Evolutionary conservation across 164 flowering plant species (phyloP).

Genomic region (Vitis amurensis): DNA sequence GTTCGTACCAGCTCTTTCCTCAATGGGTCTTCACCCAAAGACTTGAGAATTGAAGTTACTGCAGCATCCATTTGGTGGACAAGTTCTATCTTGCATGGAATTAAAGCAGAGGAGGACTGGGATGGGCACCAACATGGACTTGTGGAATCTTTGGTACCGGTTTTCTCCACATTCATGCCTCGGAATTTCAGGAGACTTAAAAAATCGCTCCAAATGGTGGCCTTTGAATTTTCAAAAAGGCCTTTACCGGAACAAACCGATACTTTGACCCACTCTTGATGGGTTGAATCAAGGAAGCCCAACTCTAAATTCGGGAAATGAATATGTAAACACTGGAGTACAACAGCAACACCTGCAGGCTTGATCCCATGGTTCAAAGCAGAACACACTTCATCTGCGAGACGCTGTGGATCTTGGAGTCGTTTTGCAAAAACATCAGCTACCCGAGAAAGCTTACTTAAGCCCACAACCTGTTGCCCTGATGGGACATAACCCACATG

Average conservation of each 20-base stretch:
- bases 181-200: constrained; percentile 59
- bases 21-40: constrained; percentile 81
- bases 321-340: constrained; percentile 81
- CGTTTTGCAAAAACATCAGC: constrained; percentile 89
- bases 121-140: constrained; percentile 73
- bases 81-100: constrained; percentile 27
- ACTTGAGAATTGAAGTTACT: constrained; percentile 57
- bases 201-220: constrained; percentile 75
- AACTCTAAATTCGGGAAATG: constrained; percentile 57
- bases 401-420: constrained; percentile 83
- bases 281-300: constrained; percentile 29
- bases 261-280: constrained; percentile 48
- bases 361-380: constrained; percentile 73
- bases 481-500: constrained; percentile 96
- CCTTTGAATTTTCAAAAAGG: constrained; percentile 56
- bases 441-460: constrained; percentile 90
- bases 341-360: constrained; percentile 83
- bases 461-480: constrained; percentile 76
- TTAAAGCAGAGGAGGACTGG: constrained; percentile 21
- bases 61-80: constrained; percentile 56
- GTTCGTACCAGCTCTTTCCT: constrained; percentile 79
- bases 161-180: constrained; percentile 43
- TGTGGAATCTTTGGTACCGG: constrained; percentile 5
- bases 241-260: constrained; percentile 73
- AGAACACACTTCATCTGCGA: constrained; percentile 75